Conservation (phyloP, 2,329 filamentous ascomycete species). For the Colletotrichum sp. region DNA sequence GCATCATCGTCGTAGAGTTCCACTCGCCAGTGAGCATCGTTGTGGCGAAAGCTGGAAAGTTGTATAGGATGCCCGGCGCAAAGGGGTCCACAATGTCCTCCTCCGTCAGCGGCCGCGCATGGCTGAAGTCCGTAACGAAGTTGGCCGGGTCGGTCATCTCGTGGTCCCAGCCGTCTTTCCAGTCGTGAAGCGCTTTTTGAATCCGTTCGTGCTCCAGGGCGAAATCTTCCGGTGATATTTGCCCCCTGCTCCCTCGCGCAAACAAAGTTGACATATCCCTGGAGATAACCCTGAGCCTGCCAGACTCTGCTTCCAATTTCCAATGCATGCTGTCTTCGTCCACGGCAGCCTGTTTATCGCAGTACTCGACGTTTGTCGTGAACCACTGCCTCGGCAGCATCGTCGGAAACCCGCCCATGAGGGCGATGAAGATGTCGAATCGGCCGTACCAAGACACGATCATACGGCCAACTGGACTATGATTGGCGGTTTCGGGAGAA, state of each 20-base stretch:
- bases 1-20: slow-evolving; percentile 81
- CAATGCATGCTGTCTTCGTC: slow-evolving; percentile 59
- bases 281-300: slow-evolving; percentile 73
- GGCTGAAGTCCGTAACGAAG: slow-evolving; percentile 68
- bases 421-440: slow-evolving; percentile 83
- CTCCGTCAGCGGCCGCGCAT: slow-evolving; percentile 54
- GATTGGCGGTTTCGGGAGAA: slow-evolving; percentile 75
- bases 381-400: slow-evolving; percentile 83
- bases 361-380: slow-evolving; percentile 65
- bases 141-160: slow-evolving; percentile 65
- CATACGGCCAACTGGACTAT: slow-evolving; percentile 73
- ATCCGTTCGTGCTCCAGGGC: slow-evolving; percentile 63
- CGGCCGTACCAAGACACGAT: slow-evolving; percentile 89
- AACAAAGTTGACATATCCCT: slow-evolving; percentile 83
- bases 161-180: slow-evolving; percentile 64
- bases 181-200: slow-evolving; percentile 48
- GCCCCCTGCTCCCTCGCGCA: slow-evolving; percentile 67
- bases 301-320: slow-evolving; percentile 71
- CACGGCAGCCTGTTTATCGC: slow-evolving; percentile 64
- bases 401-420: slow-evolving; percentile 81
- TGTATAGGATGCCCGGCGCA: slow-evolving; percentile 70
- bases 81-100: slow-evolving; percentile 79
- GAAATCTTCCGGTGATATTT: slow-evolving; percentile 71
- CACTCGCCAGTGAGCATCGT: slow-evolving; percentile 81
- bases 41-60: slow-evolving; percentile 72